phyloP scores from a whole-genome alignment of 1,139 yeast species.

The Yamadazyma songkhlaensis region DNA sequence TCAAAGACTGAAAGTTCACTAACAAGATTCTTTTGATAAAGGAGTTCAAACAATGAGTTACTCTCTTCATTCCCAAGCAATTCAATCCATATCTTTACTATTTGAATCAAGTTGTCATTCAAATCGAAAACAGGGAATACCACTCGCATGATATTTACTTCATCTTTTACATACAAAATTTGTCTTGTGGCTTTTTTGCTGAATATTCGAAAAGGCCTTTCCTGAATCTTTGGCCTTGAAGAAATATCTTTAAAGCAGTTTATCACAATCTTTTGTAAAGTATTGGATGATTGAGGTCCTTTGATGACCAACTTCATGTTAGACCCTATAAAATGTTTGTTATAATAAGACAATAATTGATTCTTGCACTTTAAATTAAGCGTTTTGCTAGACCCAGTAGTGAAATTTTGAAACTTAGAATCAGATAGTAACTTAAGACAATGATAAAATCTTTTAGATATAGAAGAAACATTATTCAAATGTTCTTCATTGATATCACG shows the following conservation, averaged over 20 bases:
- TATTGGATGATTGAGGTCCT: conserved; percentile 63
- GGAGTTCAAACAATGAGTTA: conserved; percentile 40
- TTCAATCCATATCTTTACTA: conserved; percentile 49
- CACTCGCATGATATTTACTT: conserved; percentile 24
- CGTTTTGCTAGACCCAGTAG: conserved; percentile 44
- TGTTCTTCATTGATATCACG: conserved; percentile 66
- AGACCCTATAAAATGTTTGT: conserved; percentile 26
- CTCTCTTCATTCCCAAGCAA: conserved; percentile 59
- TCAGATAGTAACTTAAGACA: conserved; percentile 46
- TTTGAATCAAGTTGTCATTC: conserved; percentile 18
- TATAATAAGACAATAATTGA: conserved; percentile 25
- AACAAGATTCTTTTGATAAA: conserved; percentile 24
- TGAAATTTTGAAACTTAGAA: conserved; percentile 45
- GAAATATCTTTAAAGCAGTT: too few relatives aligned
- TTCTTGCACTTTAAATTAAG: conserved; percentile 22
- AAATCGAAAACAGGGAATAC: conserved; percentile 32
- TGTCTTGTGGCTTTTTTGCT: background rate
- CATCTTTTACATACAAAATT: background rate
- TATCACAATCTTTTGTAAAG: conserved; percentile 49
- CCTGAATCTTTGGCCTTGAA: too few relatives aligned
- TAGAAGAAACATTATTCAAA: conserved; percentile 39
- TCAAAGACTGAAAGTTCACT: conserved; percentile 36
- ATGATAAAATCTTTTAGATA: conserved; percentile 52
- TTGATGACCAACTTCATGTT: conserved; percentile 56
- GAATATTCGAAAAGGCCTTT: background rate